Evolutionary conservation across 2,329 filamentous ascomycete genomes (phyloP).

Genomic region (Shiraia sp.): DNA sequence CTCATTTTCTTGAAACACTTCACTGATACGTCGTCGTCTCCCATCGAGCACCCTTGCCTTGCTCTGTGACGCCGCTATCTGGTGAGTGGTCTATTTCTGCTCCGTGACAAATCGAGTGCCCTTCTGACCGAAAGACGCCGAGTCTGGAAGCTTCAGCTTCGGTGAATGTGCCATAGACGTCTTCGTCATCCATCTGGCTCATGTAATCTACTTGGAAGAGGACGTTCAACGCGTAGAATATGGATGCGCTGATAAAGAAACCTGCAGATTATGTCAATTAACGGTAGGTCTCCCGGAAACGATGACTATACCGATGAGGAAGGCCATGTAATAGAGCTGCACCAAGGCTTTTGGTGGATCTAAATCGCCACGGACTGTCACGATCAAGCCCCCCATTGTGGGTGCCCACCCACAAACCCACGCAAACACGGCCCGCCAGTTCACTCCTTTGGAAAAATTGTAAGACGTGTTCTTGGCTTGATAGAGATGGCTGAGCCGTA

Average conservation of each 20-base stretch:
- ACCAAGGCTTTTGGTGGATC: conserved; percentile 44
- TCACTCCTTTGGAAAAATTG: conserved; percentile 51
- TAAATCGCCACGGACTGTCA: conserved; percentile 39
- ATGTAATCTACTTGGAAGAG: conserved; percentile 47
- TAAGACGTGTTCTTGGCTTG: conserved; percentile 43
- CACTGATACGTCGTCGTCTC: too few relatives aligned
- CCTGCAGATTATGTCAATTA: conserved; percentile 27
- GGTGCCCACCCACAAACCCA: conserved; percentile 53
- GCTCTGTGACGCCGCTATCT: conserved; percentile 1
- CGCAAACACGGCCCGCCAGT: conserved; percentile 49
- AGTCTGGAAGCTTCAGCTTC: conserved; percentile 47
- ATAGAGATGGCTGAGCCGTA: conserved; percentile 46
- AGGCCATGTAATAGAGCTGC: conserved; percentile 55
- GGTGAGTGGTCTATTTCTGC: neutral
- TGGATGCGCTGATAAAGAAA: conserved; percentile 44
- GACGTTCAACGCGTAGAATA: conserved; percentile 43
- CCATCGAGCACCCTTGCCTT: conserved; percentile 3
- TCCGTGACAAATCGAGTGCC: conserved; percentile 2
- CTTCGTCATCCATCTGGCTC: conserved; percentile 50
- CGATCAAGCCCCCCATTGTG: conserved; percentile 48
- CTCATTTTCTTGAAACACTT: too few relatives aligned
- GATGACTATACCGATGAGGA: conserved; percentile 46
- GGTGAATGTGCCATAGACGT: conserved; percentile 53
- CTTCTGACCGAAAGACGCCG: conserved; percentile 41
- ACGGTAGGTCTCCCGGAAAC: neutral